phyloP scores from a whole-genome alignment of 768 basidiomycete species.

The Mycena galericulata region DNA sequence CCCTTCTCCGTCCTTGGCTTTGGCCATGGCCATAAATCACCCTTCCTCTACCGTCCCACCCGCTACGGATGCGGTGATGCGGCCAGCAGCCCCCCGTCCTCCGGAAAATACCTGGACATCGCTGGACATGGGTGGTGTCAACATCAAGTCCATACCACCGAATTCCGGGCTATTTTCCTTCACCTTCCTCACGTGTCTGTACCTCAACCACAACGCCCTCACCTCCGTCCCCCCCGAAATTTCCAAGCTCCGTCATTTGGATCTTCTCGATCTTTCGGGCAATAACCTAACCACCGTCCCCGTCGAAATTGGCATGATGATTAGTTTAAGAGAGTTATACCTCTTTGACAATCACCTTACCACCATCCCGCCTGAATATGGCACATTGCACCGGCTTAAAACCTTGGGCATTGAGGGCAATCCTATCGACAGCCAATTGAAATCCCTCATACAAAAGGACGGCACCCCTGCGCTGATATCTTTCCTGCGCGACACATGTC shows the following conservation, averaged over 20 bases:
- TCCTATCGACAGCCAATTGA: constrained; percentile 82
- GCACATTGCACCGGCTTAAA: constrained; percentile 91
- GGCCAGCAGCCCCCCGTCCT: constrained; percentile 72
- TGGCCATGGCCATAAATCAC: constrained; percentile 60
- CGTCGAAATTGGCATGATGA: constrained; percentile 91
- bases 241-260: constrained; percentile 84
- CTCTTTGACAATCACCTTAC: constrained; percentile 96
- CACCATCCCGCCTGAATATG: constrained; percentile 88
- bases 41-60: constrained; percentile 85
- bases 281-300: constrained; percentile 86
- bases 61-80: constrained; percentile 69
- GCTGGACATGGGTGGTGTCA: constrained; percentile 96
- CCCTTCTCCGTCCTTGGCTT: constrained; percentile 48
- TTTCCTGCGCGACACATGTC: constrained; percentile 94
- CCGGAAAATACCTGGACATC: constrained; percentile 89
- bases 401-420: constrained; percentile 98
- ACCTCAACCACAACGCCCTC: constrained; percentile 95
- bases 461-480: constrained; percentile 92
- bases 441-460: constrained; percentile 90
- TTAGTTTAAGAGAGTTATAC: constrained; percentile 89
- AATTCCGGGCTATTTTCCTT: constrained; percentile 84
- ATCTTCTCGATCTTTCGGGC: constrained; percentile 91
- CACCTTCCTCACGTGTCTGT: constrained; percentile 93
- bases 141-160: constrained; percentile 89
- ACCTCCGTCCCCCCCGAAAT: constrained; percentile 85